Percentiles rank a stretch among this genome's conserved stretches.
Conservation (phyloP, 73 alveolate genomes). For the Tetrahymena elliotti region DNA sequence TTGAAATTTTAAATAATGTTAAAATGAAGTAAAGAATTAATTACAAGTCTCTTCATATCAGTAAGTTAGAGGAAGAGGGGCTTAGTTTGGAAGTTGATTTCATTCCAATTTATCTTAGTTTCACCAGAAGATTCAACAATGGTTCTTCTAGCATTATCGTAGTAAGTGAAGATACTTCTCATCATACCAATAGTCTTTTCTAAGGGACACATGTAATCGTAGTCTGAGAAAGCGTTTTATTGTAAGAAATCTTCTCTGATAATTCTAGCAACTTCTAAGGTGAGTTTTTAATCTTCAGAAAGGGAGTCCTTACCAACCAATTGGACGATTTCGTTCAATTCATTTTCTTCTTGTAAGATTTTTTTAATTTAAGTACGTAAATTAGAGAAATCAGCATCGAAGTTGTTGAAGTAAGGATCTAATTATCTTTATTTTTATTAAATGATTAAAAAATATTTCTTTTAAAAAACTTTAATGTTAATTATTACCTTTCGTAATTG, state of each 20-base stretch:
- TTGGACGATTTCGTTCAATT: constrained; percentile 97
- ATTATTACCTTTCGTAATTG: constrained; percentile 76
- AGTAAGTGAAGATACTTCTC: constrained; percentile 77
- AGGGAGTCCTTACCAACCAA: constrained; percentile 98
- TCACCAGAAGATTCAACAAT: constrained; percentile 76
- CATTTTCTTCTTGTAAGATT: constrained; percentile 94
- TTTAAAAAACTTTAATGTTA: constrained; percentile 7
- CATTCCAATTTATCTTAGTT: constrained; percentile 71
- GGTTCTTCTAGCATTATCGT: constrained; percentile 69
- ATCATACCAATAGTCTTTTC: constrained; percentile 91
- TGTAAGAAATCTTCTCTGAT: constrained; percentile 96
- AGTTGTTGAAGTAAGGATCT: constrained; percentile 80
- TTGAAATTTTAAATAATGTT: not conserved
- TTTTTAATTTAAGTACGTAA: constrained; percentile 83
- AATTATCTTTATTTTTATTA: not conserved
- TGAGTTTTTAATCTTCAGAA: constrained; percentile 93
- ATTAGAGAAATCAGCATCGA: constrained; percentile 94
- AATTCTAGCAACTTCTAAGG: constrained; percentile 92
- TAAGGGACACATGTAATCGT: constrained; percentile 95
- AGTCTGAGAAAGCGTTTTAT: constrained; percentile 92
- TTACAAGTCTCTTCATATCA: constrained; percentile 66
- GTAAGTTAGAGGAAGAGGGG: constrained; percentile 57
- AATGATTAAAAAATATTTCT: not conserved
- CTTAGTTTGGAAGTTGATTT: constrained; percentile 51
- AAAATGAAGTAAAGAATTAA: not conserved